These are phyloP conservation scores for Nicotiana rustica DNA, from an alignment of 305 asterid genomes.

Conservation along the genomic window DNA sequence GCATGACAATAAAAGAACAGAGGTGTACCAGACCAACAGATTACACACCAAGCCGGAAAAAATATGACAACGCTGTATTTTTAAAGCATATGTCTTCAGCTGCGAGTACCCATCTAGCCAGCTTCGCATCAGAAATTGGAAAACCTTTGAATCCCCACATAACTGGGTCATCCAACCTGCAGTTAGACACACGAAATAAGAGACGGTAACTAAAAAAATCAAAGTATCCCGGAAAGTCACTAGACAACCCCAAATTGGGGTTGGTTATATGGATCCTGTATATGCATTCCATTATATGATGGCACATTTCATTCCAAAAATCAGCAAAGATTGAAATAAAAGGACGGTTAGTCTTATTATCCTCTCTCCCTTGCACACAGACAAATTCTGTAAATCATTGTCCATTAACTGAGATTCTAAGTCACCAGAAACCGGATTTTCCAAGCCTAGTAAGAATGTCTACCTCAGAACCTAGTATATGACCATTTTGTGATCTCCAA, in stretches of 20 bases:
- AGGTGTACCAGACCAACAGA: constrained; percentile 35
- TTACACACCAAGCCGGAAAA: constrained; percentile 87
- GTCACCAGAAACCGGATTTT: background rate
- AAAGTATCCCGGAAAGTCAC: constrained; percentile 8
- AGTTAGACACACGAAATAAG: constrained; percentile 32
- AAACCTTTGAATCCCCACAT: constrained; percentile 94
- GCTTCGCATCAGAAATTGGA: constrained; percentile 65
- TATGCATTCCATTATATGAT: background rate
- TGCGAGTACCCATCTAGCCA: constrained; percentile 92
- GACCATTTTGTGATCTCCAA: background rate
- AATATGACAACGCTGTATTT: constrained; percentile 72
- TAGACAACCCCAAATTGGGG: background rate
- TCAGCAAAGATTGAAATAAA: background rate
- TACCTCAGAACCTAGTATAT: background rate
- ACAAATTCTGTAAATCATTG: background rate
- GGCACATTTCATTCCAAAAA: constrained; percentile 7
- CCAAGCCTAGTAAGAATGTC: background rate
- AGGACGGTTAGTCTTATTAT: background rate
- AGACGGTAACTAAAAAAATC: background rate
- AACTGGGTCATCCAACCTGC: constrained; percentile 96
- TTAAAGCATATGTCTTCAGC: constrained; percentile 98
- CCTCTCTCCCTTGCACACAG: background rate
- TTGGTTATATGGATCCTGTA: background rate
- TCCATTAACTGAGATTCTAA: background rate
- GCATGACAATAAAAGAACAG: constrained; percentile 1